Base-by-base conservation (phyloP, 2,329 filamentous ascomycete genomes). In the Ophiognomonia clavigignenti-juglandacearum region DNA sequence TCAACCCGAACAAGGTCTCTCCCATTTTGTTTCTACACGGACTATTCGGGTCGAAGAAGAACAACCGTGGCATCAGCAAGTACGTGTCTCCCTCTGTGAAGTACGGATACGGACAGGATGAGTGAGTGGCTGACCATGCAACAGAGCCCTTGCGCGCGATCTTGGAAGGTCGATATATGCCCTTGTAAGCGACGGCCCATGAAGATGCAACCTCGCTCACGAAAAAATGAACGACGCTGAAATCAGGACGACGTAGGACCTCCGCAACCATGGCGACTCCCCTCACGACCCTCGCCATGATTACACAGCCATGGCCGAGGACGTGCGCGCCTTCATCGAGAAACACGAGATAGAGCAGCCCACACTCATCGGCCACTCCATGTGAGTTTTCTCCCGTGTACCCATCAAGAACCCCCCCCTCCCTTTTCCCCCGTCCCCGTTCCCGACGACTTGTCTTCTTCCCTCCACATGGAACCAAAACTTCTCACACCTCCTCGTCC, bases 51-150 rank as follows among this genome's bases (percentile, higher is more conserved):
- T 96, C 88, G 31, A 96, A 95, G 71, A 90, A 88, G 71, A 97
- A 97, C 64, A 96, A 96, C 64, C 77, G 91, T 64, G 88, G 79
- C 60, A 93, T 97, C 53, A 95, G 90, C 85, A 95, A 90, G 92
- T 96, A 37, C 27, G 46, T 43, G 18, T 6, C 5, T 13, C 1
- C 26, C 6, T n/a, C 24, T 10, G 24, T 26, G 24, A 26, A 26
- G 18, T 8, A 18, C 26, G 20, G 24, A 13, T 20, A 3, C 18
- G 22, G 6, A 45, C 6, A 14, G 10, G 19, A 35, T 13, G 10
- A 10, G 22, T 27, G 11, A 13, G 13, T 4, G 37, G 45, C 48
- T 48, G 27, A 45, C 7, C 9, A 37, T 29, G 59, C 26, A 40
- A n/a, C 34, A 95, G 90, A 71, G 83, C 80, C 31, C 72, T 97